phyloP scores from a whole-genome alignment of 805 yeast genomes.

The Candida andamanensis region DNA sequence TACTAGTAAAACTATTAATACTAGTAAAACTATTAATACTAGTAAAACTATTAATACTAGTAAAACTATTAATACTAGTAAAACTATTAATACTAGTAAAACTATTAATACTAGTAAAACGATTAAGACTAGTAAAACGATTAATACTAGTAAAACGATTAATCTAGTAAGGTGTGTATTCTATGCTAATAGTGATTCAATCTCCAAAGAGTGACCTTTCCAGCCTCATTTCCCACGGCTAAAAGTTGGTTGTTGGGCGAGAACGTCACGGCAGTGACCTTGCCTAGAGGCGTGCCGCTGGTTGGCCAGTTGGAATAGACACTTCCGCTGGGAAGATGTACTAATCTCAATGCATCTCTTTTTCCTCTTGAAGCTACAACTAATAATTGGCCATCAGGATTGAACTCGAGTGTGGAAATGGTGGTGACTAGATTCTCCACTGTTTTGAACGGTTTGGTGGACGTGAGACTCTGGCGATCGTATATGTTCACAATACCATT shows the following conservation, averaged over 20 bases:
- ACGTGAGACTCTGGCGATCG: constrained; percentile 42
- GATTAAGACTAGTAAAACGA: too few relatives aligned
- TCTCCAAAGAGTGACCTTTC: constrained; percentile 85
- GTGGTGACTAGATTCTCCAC: constrained; percentile 80
- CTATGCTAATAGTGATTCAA: constrained; percentile 63
- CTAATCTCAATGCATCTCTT: constrained; percentile 80
- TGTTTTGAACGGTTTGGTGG: constrained; percentile 50
- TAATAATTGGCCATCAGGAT: constrained; percentile 84
- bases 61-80: too few relatives aligned
- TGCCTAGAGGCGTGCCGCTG: constrained; percentile 92
- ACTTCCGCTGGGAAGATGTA: constrained; percentile 81
- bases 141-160: too few relatives aligned
- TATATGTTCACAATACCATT: constrained; percentile 89
- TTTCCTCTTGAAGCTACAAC: constrained; percentile 81
- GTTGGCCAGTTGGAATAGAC: constrained; percentile 97
- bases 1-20: too few relatives aligned
- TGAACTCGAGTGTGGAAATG: constrained; percentile 66
- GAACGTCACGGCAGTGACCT: constrained; percentile 75
- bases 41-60: too few relatives aligned
- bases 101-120: too few relatives aligned
- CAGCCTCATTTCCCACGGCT: constrained; percentile 87
- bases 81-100: too few relatives aligned
- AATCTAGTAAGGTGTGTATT: too few relatives aligned
- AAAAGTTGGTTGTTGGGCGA: constrained; percentile 79
- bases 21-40: too few relatives aligned